Base-by-base conservation (phyloP, 192 early-diverging fungal genomes). In the Martensiomyces pterosporus region DNA sequence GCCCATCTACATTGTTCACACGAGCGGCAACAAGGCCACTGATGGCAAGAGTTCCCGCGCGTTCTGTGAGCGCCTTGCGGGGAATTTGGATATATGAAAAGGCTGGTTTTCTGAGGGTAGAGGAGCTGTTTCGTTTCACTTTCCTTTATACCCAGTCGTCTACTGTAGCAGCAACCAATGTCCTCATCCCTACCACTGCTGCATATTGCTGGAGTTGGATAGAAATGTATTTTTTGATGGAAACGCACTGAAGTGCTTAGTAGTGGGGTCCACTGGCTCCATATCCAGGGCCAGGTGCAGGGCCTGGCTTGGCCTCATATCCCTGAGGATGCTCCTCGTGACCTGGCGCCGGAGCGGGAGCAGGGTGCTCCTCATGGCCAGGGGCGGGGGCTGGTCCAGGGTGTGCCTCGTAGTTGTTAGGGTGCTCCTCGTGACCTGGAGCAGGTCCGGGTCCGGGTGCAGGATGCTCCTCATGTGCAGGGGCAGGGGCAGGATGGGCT, bases 181-280 rank as follows among this genome's bases (percentile, higher is more conserved):
- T n/a, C n/a, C n/a, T n/a, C n/a, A n/a, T n/a, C n/a, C n/a, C n/a
- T n/a, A n/a, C n/a, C n/a, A n/a, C n/a, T n/a, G n/a, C n/a, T n/a
- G n/a, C n/a, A n/a, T n/a, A n/a, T n/a, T n/a, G n/a, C n/a, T n/a
- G n/a, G n/a, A n/a, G n/a, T n/a, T n/a, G n/a, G n/a, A 41, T 35
- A 25, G 37, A 40, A 49, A 29, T 24, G n/a, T n/a, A n/a, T n/a
- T n/a, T n/a, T n/a, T 32, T 8, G 12, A 32, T 32, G 5, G 29
- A 32, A 32, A 32, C 6, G 12, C 6, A 12, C 29, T 32, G 5
- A 8, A 12, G n/a, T 21, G 19, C 32, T 49, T 70, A 70, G 47
- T 62, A 70, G 51, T 55, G 67, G 19, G 67, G 67, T 6, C 55
- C 67, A 13, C 46, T 40, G 33, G 59, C 59, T 40, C 34, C 10